Evolutionary conservation across 1,284 basidiomycete species (phyloP), one percentile per base, ranked within the genome.

Genomic region (Irpex sp.): DNA sequence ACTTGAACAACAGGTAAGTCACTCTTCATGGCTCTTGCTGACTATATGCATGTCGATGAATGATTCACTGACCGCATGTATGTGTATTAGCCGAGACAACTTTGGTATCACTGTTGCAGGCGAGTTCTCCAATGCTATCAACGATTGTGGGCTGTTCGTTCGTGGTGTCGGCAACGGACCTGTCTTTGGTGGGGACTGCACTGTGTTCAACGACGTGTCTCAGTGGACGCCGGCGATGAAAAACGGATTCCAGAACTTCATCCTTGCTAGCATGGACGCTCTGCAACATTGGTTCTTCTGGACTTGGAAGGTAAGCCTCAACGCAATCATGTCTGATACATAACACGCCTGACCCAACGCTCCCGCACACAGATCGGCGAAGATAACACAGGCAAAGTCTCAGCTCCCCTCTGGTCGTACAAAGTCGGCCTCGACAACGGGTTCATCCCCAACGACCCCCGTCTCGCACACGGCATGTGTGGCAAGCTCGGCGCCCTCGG

Each of bases 361-460:
- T 61, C 31, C 26, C 15, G 19, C 49, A 51, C 34, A 17, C 57
- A 92, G 85, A 87, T 96, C 69, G 93, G 88, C 56, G 85, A 88
- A 70, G 91, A 79, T 21, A 78, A 79, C 3, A 78, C 84, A 7
- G 85, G 85, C 63, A 77, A 74, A 15, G 84, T 92, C 6, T 80
- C 85, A 70, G 77, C 91, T 2, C 91, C 92, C 26, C 79, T 89
- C 40, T 92, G 93, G 93, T 89, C 91, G 48, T 95, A 95, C 78
- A 76, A 87, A 69, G 88, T 94, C 65, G 94, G 94, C 40, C 80
- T 94, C 51, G 75, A 85, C 68, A 76, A 86, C 59, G 94, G 94
- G 8, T 96, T 88, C 87, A 88, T 95, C 66, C 92, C 93, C 15
- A 78, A 75, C 0, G 91, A 96, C 75, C 94, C 94, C 17, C 82